Base-by-base conservation (phyloP, 371 early-diverging fungal genomes). In the Mucor piriformis region DNA sequence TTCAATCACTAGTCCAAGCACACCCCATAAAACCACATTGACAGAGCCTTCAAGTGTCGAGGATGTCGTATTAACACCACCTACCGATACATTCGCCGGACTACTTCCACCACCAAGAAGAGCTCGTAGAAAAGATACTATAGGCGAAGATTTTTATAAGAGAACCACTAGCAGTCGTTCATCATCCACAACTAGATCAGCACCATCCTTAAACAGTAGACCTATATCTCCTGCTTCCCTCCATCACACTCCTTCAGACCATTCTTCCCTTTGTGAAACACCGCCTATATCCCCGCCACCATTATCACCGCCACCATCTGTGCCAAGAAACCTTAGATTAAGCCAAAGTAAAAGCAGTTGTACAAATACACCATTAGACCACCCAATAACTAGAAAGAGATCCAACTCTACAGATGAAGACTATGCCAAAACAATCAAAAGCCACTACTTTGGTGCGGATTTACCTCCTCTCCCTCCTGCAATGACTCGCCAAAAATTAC, bases 61-160 rank as follows among this genome's bases (percentile, higher is more conserved):
- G 10, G 56, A 46, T 16, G 37, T 10, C n/a, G 24, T 29, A 16
- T 12, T 55, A 12, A 18, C 15, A n/a, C 20, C 56, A 11, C 25
- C 47, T 8, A 3, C 10, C 1, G 16, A 33, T 4, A 23, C 42
- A 13, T 58, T 58, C n/a, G 2, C 33, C 3, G 54, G 62, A 0
- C 33, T 62, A 0, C 56, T 21, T 27, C 62, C 62, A 13, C 62
- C 62, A 18, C 62, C 62, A 15, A 40, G 62, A 50, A 38, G 56
- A 2, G 35, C 55, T 0, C 50, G 43, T 10, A 55, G 40, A n/a
- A 61, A 54, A 20, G 54, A 54, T 27, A 32, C 46, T 16, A 50
- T 16, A n/a, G 33, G 43, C 24, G 47, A 46, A 6, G 15, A 40
- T 13, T 16, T 23, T 13, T 24, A 7, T 3, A 12, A 34, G n/a